These are phyloP conservation scores for Aspergillus conjunctus DNA, from an alignment of 495 filamentous ascomycete genomes.

Conservation along the genomic window DNA sequence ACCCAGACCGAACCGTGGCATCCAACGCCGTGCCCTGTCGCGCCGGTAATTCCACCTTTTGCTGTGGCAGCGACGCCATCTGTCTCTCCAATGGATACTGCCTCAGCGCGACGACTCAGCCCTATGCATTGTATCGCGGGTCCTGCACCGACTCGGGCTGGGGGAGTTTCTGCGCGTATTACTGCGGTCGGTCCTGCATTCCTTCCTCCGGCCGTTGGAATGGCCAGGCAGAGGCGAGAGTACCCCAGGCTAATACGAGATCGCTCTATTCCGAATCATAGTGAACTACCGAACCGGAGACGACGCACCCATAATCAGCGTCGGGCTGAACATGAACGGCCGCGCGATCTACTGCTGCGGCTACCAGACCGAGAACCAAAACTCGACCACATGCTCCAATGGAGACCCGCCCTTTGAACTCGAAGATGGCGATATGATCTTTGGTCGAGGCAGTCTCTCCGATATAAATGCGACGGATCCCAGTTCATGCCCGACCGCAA, in stretches of 20 bases:
- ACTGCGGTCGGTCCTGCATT: background rate
- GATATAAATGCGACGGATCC: background rate
- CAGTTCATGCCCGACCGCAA: background rate
- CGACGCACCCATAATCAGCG: constrained; percentile 3
- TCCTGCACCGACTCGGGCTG: constrained; percentile 19
- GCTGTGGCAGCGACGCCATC: constrained; percentile 15
- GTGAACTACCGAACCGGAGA: constrained; percentile 7
- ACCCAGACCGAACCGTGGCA: constrained; percentile 18
- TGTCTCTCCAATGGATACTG: constrained; percentile 22
- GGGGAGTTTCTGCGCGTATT: constrained; percentile 12
- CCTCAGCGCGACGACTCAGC: constrained; percentile 15
- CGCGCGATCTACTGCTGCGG: constrained; percentile 11
- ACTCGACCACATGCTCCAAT: background rate
- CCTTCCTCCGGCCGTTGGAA: background rate
- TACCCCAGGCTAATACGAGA: background rate
- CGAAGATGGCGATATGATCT: constrained; percentile 6
- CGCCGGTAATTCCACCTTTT: constrained; percentile 11
- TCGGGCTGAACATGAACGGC: background rate
- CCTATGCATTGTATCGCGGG: constrained; percentile 14
- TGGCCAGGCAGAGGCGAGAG: background rate
- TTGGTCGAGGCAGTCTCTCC: background rate
- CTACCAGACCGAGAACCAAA: constrained; percentile 2
- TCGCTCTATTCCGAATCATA: background rate
- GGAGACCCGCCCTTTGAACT: constrained; percentile 7
- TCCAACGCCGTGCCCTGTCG: constrained; percentile 14